These are phyloP conservation scores for Fusarium marasasianum DNA, from an alignment of 2,329 filamentous ascomycete genomes.

Conservation along the genomic window DNA sequence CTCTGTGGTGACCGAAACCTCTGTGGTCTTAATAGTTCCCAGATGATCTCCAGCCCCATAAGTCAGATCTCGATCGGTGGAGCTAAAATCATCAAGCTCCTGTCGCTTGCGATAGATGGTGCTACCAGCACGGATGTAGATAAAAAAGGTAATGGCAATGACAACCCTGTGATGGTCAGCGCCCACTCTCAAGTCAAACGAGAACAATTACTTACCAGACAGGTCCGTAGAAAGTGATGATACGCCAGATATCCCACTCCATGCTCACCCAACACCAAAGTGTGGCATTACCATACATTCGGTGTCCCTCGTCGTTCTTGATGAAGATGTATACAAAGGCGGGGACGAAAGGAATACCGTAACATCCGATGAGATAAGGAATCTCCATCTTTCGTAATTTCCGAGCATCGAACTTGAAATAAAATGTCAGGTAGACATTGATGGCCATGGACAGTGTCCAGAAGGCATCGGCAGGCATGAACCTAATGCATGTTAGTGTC, in stretches of 20 bases:
- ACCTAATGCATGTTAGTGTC: slow-evolving; percentile 61
- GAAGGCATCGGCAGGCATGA: slow-evolving; percentile 78
- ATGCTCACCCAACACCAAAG: slow-evolving; percentile 83
- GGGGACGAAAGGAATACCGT: slow-evolving; percentile 76
- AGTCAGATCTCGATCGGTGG: slow-evolving; percentile 54
- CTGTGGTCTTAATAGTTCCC: slow-evolving; percentile 65
- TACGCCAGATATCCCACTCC: slow-evolving; percentile 75
- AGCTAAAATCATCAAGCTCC: slow-evolving; percentile 66
- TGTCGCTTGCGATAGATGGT: slow-evolving; percentile 74
- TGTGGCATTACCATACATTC: slow-evolving; percentile 77
- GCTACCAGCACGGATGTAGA: slow-evolving; percentile 72
- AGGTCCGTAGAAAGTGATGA: slow-evolving; percentile 78
- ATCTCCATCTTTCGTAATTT: slow-evolving; percentile 74
- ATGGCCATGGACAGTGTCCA: slow-evolving; percentile 86
- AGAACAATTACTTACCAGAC: slow-evolving; percentile 63
- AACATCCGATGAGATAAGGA: slow-evolving; percentile 74
- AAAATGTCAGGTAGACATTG: slow-evolving; percentile 86
- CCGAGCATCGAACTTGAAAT: slow-evolving; percentile 73
- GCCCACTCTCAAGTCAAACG: too few relatives aligned
- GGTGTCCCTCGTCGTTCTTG: slow-evolving; percentile 57
- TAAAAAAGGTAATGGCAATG: slow-evolving; percentile 68
- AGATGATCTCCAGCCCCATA: slow-evolving; percentile 55
- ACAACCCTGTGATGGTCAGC: slow-evolving; percentile 59
- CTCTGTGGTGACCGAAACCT: slow-evolving; percentile 71
- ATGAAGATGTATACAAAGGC: slow-evolving; percentile 75